A percentile compares a stretch with the other conserved stretches of the same genome.
Evolutionary conservation across 2,329 filamentous ascomycete genomes (phyloP).

Genomic region (Exophiala sp.): DNA sequence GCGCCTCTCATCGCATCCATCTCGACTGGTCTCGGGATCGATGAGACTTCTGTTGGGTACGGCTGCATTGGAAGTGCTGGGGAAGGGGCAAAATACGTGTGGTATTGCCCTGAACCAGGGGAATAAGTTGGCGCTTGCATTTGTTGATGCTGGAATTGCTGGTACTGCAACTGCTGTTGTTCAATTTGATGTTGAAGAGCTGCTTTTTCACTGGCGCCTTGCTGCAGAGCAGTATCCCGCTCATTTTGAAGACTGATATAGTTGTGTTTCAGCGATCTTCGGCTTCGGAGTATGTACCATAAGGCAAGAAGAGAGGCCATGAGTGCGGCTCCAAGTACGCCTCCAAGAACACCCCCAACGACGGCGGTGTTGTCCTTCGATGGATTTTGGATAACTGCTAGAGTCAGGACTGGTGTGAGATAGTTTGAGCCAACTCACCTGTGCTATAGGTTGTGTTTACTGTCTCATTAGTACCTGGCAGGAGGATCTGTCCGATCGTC

Average conservation of each 20-base stretch:
- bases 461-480: conserved; percentile 7
- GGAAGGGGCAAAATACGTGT: not conserved
- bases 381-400: not conserved
- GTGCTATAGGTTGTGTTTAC: conserved; percentile 17
- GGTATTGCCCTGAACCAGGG: not conserved
- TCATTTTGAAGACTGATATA: conserved; percentile 1
- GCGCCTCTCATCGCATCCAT: conserved; percentile 5
- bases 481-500: conserved; percentile 11
- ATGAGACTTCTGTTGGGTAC: conserved; percentile 1
- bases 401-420: not conserved
- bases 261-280: not conserved
- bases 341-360: conserved; percentile 7
- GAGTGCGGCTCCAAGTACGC: conserved; percentile 9
- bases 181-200: conserved; percentile 15
- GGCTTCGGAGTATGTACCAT: conserved; percentile 2
- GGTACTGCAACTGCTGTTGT: conserved; percentile 1
- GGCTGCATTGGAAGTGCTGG: not conserved
- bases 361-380: conserved; percentile 1
- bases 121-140: conserved; percentile 3
- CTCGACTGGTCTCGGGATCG: not conserved
- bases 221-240: conserved; percentile 1
- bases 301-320: conserved; percentile 7
- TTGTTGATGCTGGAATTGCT: conserved; percentile 7
- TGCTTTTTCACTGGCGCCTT: conserved; percentile 9
- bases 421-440: not conserved